Evolutionary conservation across 192 early-diverging fungal genomes (phyloP).

Genomic region (Kickxella alabastrina): DNA sequence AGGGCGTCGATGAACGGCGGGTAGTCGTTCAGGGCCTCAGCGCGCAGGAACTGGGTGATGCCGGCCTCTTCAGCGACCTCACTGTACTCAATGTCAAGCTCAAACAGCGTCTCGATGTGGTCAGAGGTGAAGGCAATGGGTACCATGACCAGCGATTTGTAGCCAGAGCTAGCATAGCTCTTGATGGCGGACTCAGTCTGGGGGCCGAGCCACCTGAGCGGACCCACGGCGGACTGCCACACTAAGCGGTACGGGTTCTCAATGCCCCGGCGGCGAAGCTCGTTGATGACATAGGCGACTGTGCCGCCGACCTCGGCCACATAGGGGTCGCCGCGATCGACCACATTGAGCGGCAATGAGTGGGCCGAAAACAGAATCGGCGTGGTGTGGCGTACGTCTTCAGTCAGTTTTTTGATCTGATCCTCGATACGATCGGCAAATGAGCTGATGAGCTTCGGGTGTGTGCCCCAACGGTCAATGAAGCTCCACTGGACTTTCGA

Average conservation of each 20-base stretch:
- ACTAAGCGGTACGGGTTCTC: constrained; percentile 82
- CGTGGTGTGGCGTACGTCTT: constrained; percentile 70
- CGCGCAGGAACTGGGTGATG: constrained; percentile 78
- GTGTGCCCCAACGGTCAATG: constrained; percentile 93
- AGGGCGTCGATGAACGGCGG: constrained; percentile 87
- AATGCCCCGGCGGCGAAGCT: constrained; percentile 56
- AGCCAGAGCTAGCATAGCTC: constrained; percentile 69
- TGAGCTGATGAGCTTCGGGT: constrained; percentile 77
- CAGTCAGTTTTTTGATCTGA: constrained; percentile 52
- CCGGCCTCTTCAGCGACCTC: constrained; percentile 79
- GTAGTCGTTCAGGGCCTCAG: constrained; percentile 89
- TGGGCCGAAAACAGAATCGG: constrained; percentile 94
- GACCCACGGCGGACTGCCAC: constrained; percentile 96
- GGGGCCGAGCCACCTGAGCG: constrained; percentile 87
- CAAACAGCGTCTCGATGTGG: constrained; percentile 96
- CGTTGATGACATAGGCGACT: constrained; percentile 75
- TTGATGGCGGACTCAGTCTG: constrained; percentile 78
- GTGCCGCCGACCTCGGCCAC: constrained; percentile 82
- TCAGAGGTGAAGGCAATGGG: constrained; percentile 96
- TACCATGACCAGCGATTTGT: constrained; percentile 79
- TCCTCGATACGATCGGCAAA: constrained; percentile 77
- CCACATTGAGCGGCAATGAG: constrained; percentile 88
- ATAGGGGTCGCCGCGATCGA: constrained; percentile 89
- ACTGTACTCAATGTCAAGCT: constrained; percentile 93
- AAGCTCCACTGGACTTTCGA: constrained; percentile 82